Base-by-base conservation (phyloP, 1,284 basidiomycete species). In the Golubevia pallescens region DNA sequence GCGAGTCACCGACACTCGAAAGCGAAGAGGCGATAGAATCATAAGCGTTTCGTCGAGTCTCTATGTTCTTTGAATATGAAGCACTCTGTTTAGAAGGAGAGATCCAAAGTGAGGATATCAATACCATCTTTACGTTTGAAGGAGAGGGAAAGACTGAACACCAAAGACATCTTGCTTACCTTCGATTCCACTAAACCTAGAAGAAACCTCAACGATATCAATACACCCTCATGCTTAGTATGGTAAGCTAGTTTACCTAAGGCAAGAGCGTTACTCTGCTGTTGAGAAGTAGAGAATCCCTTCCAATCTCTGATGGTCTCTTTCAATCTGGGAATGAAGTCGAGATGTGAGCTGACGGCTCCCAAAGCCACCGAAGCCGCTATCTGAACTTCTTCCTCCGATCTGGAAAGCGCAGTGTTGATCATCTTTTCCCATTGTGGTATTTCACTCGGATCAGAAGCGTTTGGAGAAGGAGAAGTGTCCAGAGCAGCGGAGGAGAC, bases 211-310 rank as follows among this genome's bases (percentile, higher is more conserved):
- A 92, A 83, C 1, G 88, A 90, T 65, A 87, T 82, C 7, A 86
- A 74, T 38, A 93, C 87, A 53, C 88, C 88, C 77, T 88, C 87
- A 19, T 87, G 86, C 81, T 90, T 88, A 3, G 86, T 82, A 54
- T 87, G 84, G 81, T 93, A 97, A 77, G 91, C 88, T 42, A 94
- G 86, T 38, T 88, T 87, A 4, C 94, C 93, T 10, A 98, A 87
- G n/a, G 92, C 87, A 58, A 90, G 88, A 3, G 92, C 91, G 54
- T 94, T 88, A 76, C 91, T 91, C 85, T 95, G 93, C 76, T 94
- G 91, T 74, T 91, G 87, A 1, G 87, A 82, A 24, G 91, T 86
- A 14, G 88, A 86, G 48, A 90, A 88, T 28, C 86, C 86, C 66
- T 86, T 88, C 71, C 93, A 90, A 64, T 93, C 92, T 65, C 86